Base-by-base conservation (phyloP, 2,329 filamentous ascomycete species). In the Penicillium sp. region DNA sequence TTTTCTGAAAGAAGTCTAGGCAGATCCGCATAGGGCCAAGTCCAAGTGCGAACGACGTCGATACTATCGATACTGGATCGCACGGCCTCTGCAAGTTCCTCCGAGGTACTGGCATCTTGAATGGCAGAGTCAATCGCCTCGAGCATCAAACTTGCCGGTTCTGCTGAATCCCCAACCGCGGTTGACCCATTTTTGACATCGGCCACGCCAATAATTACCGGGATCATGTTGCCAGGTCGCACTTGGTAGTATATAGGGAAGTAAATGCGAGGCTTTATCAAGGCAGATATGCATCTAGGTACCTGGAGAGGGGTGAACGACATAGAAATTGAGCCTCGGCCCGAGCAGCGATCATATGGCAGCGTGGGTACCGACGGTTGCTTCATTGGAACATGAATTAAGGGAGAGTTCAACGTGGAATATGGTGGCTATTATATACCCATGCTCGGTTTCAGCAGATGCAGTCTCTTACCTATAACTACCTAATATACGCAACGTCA, bases 161-260 rank as follows among this genome's bases (percentile, higher is more conserved):
- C 82, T 25, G 78, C 72, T 6, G 81, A 80, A 63, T 81, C 75
- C 52, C 75, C 68, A 4, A 78, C 51, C 25, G 69, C 67, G 25
- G 70, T 70, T 2, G 79, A 79, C 42, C 76, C 75, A 61, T 86
- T 85, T 51, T 79, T 78, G 53, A 83, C 66, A 59, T 86, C 83
- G 47, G 75, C 82, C 0, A 86, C 78, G 27, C 82, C 83, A 43
- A 87, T 74, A 25, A 86, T 77, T 20, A 87, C 68, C 0, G 83
- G 83, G 12, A 50, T 52, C 55, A 57, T 57, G 3, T 31, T 52
- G 37, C 6, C 20, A 4, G 37, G 20, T 25, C 12, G 37, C 4
- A 25, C 4, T 20, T 8, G 20, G 15, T 20, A 10, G 20, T 35
- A 20, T 20, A 35, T 3, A 6, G 32, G 15, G 15, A 18, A 18